These are phyloP conservation scores for Aspergillus affinis DNA, from an alignment of 495 filamentous ascomycete species.

Conservation along the genomic window DNA sequence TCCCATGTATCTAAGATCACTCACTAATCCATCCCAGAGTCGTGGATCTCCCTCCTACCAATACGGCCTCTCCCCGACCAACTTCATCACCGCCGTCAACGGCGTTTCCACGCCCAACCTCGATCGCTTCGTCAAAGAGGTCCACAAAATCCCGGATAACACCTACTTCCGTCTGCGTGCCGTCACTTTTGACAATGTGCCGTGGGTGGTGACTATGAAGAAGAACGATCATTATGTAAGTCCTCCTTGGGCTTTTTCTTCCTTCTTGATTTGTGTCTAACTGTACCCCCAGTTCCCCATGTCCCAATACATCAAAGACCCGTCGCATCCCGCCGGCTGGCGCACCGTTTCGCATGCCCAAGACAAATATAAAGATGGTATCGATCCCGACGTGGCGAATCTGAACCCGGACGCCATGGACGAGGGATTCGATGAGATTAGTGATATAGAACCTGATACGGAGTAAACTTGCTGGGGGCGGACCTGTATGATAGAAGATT, in stretches of 20 bases:
- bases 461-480: not conserved
- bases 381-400: constrained; percentile 38
- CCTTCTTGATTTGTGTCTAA: not conserved
- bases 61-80: constrained; percentile 91
- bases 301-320: constrained; percentile 80
- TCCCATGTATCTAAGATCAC: not conserved
- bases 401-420: constrained; percentile 52
- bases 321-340: constrained; percentile 63
- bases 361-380: constrained; percentile 39
- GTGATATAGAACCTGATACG: constrained; percentile 43
- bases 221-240: constrained; percentile 96
- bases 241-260: not conserved
- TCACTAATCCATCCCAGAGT: constrained; percentile 34
- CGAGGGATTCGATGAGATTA: constrained; percentile 33
- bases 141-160: constrained; percentile 87
- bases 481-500: constrained; percentile 2
- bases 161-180: constrained; percentile 94
- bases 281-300: constrained; percentile 68
- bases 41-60: constrained; percentile 87
- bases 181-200: constrained; percentile 96
- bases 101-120: constrained; percentile 79
- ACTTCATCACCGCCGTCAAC: constrained; percentile 96
- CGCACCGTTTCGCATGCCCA: constrained; percentile 69
- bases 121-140: constrained; percentile 72
- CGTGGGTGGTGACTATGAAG: constrained; percentile 98